These are phyloP conservation scores for Scheffersomyces parashehatae DNA, from an alignment of 1,139 yeast species.

Conservation along the genomic window DNA sequence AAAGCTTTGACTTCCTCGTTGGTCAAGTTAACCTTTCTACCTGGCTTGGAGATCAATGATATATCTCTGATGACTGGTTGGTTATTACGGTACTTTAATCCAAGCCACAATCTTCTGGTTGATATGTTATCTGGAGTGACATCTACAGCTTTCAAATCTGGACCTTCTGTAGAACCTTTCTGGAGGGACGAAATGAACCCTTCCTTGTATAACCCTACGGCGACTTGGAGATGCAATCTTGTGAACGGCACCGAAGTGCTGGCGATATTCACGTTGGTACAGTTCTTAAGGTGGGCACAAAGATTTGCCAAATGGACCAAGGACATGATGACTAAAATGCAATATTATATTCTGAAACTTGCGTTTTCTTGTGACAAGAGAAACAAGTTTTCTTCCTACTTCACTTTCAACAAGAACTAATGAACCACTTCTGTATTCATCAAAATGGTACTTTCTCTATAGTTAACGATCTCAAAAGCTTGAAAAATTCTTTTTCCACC, in stretches of 20 bases:
- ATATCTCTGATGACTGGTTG: conserved; percentile 74
- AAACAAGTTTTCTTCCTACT: too few relatives aligned
- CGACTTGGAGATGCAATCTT: conserved; percentile 77
- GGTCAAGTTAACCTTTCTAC: conserved; percentile 66
- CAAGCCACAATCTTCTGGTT: conserved; percentile 88
- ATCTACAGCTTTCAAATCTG: conserved; percentile 72
- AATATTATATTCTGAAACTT: too few relatives aligned
- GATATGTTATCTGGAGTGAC: conserved; percentile 87
- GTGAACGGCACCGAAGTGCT: conserved; percentile 84
- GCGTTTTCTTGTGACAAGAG: too few relatives aligned
- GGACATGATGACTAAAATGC: conserved; percentile 53
- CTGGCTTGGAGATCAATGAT: conserved; percentile 81
- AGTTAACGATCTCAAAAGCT: too few relatives aligned
- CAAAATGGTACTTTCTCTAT: too few relatives aligned
- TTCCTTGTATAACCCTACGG: conserved; percentile 82
- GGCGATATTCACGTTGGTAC: conserved; percentile 71
- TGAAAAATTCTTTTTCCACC: too few relatives aligned
- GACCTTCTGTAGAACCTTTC: conserved; percentile 88
- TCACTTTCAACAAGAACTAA: too few relatives aligned
- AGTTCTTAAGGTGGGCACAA: conserved; percentile 89
- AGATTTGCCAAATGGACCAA: conserved; percentile 80
- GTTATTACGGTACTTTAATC: conserved; percentile 82
- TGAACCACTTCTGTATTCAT: too few relatives aligned
- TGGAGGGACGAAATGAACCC: conserved; percentile 86
- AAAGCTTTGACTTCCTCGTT: conserved; percentile 67